A percentile compares a stretch with the other conserved stretches of the same genome.
These are phyloP conservation scores for Fusarium goolgardi DNA, from an alignment of 2,329 filamentous ascomycete genomes.

Conservation along the genomic window DNA sequence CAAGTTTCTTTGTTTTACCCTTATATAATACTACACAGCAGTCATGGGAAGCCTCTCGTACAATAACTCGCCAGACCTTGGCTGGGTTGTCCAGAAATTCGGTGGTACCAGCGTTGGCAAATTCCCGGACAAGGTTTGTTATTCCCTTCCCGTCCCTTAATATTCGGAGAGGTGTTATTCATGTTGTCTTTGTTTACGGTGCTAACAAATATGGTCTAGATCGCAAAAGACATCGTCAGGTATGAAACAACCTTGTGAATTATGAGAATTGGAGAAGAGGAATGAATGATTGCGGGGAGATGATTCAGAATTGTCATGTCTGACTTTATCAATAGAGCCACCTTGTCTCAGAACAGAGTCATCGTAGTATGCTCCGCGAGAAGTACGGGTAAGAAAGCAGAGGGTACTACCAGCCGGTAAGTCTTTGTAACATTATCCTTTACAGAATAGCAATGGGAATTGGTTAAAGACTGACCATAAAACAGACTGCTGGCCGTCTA, in stretches of 20 bases:
- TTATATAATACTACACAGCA: constrained; percentile 7
- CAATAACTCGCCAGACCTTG: constrained; percentile 56
- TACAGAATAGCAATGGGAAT: background rate
- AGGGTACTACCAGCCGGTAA: constrained; percentile 95
- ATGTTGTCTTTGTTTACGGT: constrained; percentile 13
- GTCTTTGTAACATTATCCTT: constrained; percentile 49
- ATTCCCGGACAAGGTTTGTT: constrained; percentile 76
- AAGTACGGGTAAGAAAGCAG: constrained; percentile 92
- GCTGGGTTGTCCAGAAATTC: constrained; percentile 94
- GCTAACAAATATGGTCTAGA: constrained; percentile 46
- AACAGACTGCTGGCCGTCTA: constrained; percentile 69
- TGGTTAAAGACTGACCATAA: background rate
- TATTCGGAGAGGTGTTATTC: constrained; percentile 2
- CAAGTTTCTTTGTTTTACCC: background rate
- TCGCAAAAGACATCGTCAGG: constrained; percentile 58
- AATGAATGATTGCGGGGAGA: constrained; percentile 7
- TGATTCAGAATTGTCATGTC: constrained; percentile 21
- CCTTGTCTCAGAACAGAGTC: constrained; percentile 76
- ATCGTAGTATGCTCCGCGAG: constrained; percentile 96
- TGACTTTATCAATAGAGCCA: constrained; percentile 50
- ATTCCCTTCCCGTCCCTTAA: constrained; percentile 35
- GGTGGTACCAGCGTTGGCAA: constrained; percentile 96
- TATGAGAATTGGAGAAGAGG: background rate
- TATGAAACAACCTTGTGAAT: constrained; percentile 43
- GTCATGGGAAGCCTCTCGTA: constrained; percentile 51